Base-by-base conservation (phyloP, 768 basidiomycete species). In the Mycena filopes region DNA sequence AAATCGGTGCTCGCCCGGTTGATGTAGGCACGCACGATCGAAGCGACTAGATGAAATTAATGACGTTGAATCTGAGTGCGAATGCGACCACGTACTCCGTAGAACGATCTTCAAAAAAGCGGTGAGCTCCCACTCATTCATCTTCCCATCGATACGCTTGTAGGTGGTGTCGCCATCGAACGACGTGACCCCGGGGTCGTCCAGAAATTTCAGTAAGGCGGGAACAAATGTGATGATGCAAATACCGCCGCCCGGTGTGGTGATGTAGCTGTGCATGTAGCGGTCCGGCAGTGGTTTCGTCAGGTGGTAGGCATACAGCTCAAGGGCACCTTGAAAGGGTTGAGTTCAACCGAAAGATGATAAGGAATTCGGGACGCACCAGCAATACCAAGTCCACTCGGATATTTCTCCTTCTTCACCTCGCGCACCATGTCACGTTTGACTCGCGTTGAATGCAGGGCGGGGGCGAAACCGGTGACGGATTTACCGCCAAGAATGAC, bases 231-330 rank as follows among this genome's bases (percentile, higher is more conserved):
- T 72, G 65, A 77, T 71, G 63, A 78, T 63, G 45, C 74, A 70
- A 18, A 55, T 20, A 23, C 70, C 60, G n/a, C 70, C 68, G 38
- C 42, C 46, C 13, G 31, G 10, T 1, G 55, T 57, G 7, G 45
- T 50, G 12, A 47, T 33, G 33, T 58, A 49, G 25, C 25, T 62
- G 61, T 68, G 73, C 59, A 65, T 66, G 29, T 68, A 76, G 68
- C 26, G 40, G 63, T 56, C 69, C 55, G 60, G 38, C 4, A 76
- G 69, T 33, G 78, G 74, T 72, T 74, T 75, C 28, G 74, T 71
- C 53, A 57, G 71, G 46, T 78, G 74, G 70, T 79, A 26, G 12
- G 64, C 41, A 49, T 40, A 72, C 55, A 54, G 21, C 2, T 36
- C 2, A 13, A 46, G 28, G 2, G 31, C 31, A 28, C 43, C 56